Conservation (phyloP, 192 early-diverging fungal species). For the Entophlyctis luteolus region DNA sequence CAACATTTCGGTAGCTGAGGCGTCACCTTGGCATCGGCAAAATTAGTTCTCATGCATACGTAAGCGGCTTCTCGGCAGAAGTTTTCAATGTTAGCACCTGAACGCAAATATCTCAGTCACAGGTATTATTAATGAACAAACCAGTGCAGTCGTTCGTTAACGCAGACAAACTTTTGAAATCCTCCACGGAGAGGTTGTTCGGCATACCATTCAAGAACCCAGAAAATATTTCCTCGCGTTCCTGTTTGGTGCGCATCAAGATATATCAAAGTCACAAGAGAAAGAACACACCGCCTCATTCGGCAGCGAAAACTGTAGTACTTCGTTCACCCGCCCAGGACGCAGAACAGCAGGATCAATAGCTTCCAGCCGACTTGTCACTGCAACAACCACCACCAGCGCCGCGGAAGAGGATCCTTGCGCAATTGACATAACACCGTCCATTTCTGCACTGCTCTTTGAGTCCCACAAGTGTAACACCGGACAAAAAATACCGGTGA, state of each 20-base stretch:
- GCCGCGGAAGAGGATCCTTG: constrained; percentile 6
- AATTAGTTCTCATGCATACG: constrained; percentile 4
- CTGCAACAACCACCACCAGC: constrained; percentile 63
- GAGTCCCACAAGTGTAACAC: not conserved
- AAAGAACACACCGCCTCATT: constrained; percentile 36
- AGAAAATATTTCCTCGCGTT: constrained; percentile 26
- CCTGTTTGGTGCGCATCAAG: constrained; percentile 1
- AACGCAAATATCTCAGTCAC: not conserved
- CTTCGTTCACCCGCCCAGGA: constrained; percentile 80
- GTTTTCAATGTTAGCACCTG: constrained; percentile 79
- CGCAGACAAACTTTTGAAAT: constrained; percentile 44
- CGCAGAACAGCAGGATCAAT: constrained; percentile 80
- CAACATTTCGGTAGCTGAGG: not conserved
- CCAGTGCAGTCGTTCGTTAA: constrained; percentile 62
- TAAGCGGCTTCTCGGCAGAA: constrained; percentile 75
- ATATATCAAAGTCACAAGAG: not conserved
- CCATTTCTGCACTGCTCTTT: constrained; percentile 60
- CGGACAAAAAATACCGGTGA: constrained; percentile 54
- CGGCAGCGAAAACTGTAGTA: constrained; percentile 63
- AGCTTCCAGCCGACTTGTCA: constrained; percentile 68
- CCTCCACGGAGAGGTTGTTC: constrained; percentile 36
- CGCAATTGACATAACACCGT: constrained; percentile 57
- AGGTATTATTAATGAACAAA: constrained; percentile 10
- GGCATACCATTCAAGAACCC: constrained; percentile 36
- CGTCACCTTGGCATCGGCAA: no score